Conservation (phyloP, 495 filamentous ascomycete genomes). For the Parathielavia hyrcaniae region DNA sequence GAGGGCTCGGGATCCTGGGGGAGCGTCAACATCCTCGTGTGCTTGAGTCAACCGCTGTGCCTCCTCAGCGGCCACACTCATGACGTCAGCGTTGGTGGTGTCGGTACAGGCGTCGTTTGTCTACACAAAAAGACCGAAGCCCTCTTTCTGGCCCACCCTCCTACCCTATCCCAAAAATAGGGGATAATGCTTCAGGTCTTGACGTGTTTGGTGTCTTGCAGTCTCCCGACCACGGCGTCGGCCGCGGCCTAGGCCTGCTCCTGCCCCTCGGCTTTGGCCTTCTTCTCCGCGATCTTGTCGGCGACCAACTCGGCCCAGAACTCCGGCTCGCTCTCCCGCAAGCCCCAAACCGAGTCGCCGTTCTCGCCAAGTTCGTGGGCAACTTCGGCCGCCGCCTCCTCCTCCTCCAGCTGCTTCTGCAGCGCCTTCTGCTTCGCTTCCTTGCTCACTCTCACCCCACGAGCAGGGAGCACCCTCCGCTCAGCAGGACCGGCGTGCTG, state of each 20-base stretch:
- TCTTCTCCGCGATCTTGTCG: background rate
- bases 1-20: too few species aligned
- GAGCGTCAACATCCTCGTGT: too few species aligned
- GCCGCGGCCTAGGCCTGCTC: background rate
- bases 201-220: background rate
- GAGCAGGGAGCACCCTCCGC: constrained; percentile 1
- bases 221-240: background rate
- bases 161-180: constrained; percentile 13
- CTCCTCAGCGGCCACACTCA: too few species aligned
- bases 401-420: background rate
- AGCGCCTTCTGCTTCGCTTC: background rate
- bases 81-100: too few species aligned
- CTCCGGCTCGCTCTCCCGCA: background rate
- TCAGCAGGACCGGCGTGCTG: background rate
- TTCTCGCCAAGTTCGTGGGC: background rate
- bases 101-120: too few species aligned
- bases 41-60: too few species aligned
- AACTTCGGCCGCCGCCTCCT: background rate
- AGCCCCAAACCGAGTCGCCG: background rate
- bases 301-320: background rate
- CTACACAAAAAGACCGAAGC: constrained; percentile 3
- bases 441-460: background rate
- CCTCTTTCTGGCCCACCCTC: constrained; percentile 13
- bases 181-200: background rate
- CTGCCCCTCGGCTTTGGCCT: background rate